Evolutionary conservation across 192 early-diverging fungal genomes (phyloP).

Genomic region (Chytriomyces hyalinus): DNA sequence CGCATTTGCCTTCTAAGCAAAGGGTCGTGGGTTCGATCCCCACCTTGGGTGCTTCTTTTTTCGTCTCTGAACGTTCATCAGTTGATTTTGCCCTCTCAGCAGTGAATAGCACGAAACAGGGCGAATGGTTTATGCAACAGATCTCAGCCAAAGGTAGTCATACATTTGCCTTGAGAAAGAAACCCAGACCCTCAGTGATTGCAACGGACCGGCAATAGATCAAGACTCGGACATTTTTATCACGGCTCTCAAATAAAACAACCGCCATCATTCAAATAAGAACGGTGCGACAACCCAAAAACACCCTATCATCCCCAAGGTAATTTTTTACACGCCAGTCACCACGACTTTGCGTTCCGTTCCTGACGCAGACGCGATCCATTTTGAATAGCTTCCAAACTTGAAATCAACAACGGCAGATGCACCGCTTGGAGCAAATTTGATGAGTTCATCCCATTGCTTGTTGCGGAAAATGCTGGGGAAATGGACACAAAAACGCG

Average conservation of each 20-base stretch:
- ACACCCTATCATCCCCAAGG: neutral
- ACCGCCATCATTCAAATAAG: neutral
- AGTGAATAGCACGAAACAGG: too few species aligned
- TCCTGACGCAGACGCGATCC: slow-evolving; percentile 42
- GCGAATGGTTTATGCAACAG: too few species aligned
- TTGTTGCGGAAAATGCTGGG: slow-evolving; percentile 52
- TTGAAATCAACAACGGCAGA: slow-evolving; percentile 44
- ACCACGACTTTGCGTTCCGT: slow-evolving; percentile 51
- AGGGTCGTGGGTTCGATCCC: too few species aligned
- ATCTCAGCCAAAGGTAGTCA: too few species aligned
- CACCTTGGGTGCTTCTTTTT: too few species aligned
- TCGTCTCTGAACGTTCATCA: too few species aligned
- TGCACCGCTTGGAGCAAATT: slow-evolving; percentile 29
- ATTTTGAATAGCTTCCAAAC: slow-evolving; percentile 52
- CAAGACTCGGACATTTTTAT: neutral
- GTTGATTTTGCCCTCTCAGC: too few species aligned
- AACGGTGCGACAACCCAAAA: neutral
- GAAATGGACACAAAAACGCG: slow-evolving; percentile 5
- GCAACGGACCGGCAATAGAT: too few species aligned
- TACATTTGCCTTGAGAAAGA: too few species aligned
- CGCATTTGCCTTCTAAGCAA: too few species aligned
- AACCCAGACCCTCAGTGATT: too few species aligned
- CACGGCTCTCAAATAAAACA: neutral
- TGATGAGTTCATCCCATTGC: slow-evolving; percentile 49
- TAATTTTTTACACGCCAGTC: slow-evolving; percentile 28